Percentiles rank a stretch among this genome's conserved stretches.
phyloP scores from a whole-genome alignment of 257 asterid species.

The Orobanche coerulescens region DNA sequence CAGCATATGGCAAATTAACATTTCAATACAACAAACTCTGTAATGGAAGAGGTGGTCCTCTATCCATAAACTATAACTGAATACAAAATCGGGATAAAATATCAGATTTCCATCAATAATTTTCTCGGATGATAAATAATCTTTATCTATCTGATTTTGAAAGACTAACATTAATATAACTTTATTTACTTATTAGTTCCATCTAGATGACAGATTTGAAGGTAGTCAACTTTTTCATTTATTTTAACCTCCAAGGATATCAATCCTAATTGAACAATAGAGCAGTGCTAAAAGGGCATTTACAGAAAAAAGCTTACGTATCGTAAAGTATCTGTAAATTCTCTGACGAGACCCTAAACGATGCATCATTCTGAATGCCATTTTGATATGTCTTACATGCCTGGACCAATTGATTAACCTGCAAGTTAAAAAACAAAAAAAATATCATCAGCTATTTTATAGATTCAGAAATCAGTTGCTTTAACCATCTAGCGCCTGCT shows the following conservation, averaged over 20 bases:
- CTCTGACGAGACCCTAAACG: conserved; percentile 14
- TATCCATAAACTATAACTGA: no score
- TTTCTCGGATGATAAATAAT: neutral
- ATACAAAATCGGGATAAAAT: no score
- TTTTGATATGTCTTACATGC: conserved; percentile 29
- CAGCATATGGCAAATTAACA: no score
- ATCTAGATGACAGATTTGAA: neutral
- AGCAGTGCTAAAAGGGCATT: neutral
- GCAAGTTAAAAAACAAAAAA: conserved; percentile 2
- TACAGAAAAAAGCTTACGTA: conserved; percentile 25
- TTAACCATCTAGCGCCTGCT: no score
- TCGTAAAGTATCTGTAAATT: conserved; percentile 27
- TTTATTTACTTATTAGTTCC: neutral
- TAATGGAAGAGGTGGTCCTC: no score
- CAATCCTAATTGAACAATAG: neutral
- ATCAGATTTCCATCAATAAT: neutral
- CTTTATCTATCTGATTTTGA: neutral
- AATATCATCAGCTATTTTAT: neutral
- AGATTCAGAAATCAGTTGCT: no score
- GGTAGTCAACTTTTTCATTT: neutral
- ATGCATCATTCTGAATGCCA: conserved; percentile 13
- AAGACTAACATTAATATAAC: neutral
- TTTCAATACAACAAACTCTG: no score
- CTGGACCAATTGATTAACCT: conserved; percentile 43
- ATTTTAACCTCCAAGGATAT: neutral